Conservation (phyloP, 306 rosid genomes). For the Luffa aegyptiaca region DNA sequence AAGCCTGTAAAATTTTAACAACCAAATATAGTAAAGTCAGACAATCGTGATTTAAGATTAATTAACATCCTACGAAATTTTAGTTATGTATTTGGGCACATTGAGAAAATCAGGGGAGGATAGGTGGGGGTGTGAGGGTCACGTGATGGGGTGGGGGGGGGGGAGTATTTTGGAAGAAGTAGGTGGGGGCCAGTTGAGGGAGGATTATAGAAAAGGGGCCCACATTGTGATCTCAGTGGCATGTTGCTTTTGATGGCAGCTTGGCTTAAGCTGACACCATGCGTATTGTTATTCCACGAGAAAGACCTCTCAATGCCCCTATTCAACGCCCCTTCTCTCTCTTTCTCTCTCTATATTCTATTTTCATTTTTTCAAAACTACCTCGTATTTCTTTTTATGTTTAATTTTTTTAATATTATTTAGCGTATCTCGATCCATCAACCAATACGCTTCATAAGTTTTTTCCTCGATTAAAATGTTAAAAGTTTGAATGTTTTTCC, state of each 20-base stretch:
- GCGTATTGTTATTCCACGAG: conserved; percentile 10
- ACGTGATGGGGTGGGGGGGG: too few relatives aligned
- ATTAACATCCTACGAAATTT: too few relatives aligned
- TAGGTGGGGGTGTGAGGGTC: neutral
- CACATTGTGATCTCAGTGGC: conserved; percentile 39
- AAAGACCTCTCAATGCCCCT: conserved; percentile 25
- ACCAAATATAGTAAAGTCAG: too few relatives aligned
- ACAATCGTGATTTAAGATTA: too few relatives aligned
- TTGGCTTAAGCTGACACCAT: conserved; percentile 28
- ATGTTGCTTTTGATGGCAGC: conserved; percentile 54
- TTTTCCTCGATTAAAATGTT: too few relatives aligned
- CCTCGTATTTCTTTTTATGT: conserved; percentile 2
- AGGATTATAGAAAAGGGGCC: conserved; percentile 11
- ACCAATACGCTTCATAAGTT: neutral
- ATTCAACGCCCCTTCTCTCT: neutral
- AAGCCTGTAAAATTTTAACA: too few relatives aligned
- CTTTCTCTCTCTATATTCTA: neutral
- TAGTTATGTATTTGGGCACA: too few relatives aligned
- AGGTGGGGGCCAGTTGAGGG: neutral
- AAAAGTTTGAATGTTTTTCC: too few relatives aligned
- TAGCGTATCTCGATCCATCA: neutral
- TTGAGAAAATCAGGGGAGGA: too few relatives aligned
- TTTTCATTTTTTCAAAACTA: neutral
- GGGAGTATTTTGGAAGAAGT: too few relatives aligned
- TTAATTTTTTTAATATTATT: neutral